Conservation (phyloP, 2,329 filamentous ascomycete genomes). For the Fusarium foetens region DNA sequence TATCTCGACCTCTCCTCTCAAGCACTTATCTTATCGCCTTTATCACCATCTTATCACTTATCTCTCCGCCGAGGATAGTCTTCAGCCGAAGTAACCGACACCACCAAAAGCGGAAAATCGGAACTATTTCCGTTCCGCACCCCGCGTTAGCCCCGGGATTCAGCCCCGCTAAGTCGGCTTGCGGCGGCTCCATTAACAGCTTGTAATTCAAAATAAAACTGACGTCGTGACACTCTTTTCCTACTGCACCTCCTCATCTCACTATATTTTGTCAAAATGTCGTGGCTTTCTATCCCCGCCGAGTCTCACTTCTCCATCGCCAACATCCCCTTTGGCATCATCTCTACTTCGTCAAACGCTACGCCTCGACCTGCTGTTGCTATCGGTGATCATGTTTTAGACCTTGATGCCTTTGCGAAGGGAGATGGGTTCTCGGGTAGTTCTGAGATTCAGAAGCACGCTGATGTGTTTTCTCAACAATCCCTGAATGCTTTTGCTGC, state of each 20-base stretch:
- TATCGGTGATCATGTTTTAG: conserved; percentile 77
- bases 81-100: conserved; percentile 16
- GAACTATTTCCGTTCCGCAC: not conserved
- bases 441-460: conserved; percentile 42
- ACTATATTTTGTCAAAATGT: conserved; percentile 24
- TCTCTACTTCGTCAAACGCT: conserved; percentile 68
- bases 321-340: conserved; percentile 87
- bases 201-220: conserved; percentile 15
- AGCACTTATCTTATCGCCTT: not conserved
- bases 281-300: conserved; percentile 49
- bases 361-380: conserved; percentile 74
- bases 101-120: not conserved
- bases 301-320: conserved; percentile 62
- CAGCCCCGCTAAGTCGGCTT: conserved; percentile 29
- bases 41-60: not conserved
- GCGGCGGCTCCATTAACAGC: conserved; percentile 21
- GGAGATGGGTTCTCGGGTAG: conserved; percentile 52
- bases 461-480: conserved; percentile 41
- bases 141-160: conserved; percentile 15
- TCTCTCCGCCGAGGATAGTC: not conserved
- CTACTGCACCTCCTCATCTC: not conserved
- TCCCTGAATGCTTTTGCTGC: conserved; percentile 50
- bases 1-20: too few species aligned
- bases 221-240: not conserved
- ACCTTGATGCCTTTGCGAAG: conserved; percentile 70